Conservation (phyloP, 192 early-diverging fungal species). For the Mortierella alpina region DNA sequence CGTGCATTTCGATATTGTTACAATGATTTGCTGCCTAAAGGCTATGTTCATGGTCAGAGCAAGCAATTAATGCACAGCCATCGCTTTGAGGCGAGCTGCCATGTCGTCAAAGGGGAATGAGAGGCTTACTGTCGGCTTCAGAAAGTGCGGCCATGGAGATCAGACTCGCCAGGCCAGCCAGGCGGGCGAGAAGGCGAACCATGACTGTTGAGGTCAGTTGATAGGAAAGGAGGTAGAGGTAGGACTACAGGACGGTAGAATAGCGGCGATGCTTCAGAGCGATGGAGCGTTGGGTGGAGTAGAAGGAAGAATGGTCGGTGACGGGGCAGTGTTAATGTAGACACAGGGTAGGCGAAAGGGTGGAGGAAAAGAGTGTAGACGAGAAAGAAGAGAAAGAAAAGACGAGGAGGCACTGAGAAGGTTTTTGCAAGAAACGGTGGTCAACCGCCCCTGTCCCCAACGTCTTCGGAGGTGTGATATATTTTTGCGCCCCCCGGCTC, state of each 20-base stretch:
- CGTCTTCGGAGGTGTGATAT: background rate
- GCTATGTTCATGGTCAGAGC: no score
- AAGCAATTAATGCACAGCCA: no score
- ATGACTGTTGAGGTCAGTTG: background rate
- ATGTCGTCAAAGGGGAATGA: background rate
- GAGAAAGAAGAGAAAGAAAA: background rate
- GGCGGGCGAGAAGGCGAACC: conserved; percentile 3
- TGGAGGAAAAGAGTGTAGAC: background rate
- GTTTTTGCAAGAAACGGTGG: background rate
- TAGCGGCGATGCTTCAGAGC: background rate
- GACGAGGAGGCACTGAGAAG: background rate
- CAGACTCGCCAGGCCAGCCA: conserved; percentile 14
- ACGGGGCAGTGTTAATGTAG: no score
- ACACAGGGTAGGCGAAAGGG: background rate
- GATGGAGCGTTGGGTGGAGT: background rate
- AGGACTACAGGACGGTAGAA: background rate
- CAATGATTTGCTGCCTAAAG: no score
- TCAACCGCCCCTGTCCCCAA: background rate
- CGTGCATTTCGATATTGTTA: no score
- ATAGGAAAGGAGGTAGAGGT: background rate
- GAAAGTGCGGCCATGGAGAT: conserved; percentile 2
- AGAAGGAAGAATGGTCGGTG: background rate
- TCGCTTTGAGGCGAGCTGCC: background rate
- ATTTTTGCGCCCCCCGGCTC: no score
- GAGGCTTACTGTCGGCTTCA: conserved; percentile 24